Evolutionary conservation across 2,329 filamentous ascomycete species (phyloP), one percentile per base, ranked within the genome.

Genomic region (Paracoccidioides brasiliensis): DNA sequence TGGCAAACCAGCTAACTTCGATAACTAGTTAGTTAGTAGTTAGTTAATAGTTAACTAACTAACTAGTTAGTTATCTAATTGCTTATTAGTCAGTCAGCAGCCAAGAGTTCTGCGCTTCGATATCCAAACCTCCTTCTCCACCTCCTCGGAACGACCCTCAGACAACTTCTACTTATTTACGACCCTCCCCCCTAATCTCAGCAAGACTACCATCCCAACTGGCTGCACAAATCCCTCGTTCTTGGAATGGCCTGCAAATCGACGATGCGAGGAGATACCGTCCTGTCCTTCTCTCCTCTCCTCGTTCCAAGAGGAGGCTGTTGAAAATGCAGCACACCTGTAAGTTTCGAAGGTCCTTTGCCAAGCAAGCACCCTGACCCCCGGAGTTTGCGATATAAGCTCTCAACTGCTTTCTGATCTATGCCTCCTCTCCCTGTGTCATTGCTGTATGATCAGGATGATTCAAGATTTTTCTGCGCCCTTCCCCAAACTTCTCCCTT

Each of bases 371-470:
- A 22, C n/a, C 3, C 38, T 30, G 30, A 10, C 37, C 5, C 15
- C 9, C 44, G n/a, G 14, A 40, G 30, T 33, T 33, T 35, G 28
- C 28, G 32, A 37, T 41, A 40, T 43, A 5, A 5, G 9, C 46
- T 15, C 10, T 15, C n/a, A 14, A 28, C 35, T 42, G 22, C 54
- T 51, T 22, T 5, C 41, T 15, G 12, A 8, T 43, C 45, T 12
- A 38, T 12, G 30, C 15, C 15, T 57, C 54, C 54, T 35, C 53
- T 59, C 54, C 30, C 48, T 57, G 54, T 56, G 41, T 49, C 54
- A 55, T 46, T 57, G 12, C 61, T 61, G 54, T 54, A 50, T 55
- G 44, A 44, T 37, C 57, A 52, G 60, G 61, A 59, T 62, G 59
- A 32, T n/a, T 6, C 4, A 2, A 14, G 45, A 61, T 42, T 32